Evolutionary conservation across 2,329 filamentous ascomycete genomes (phyloP), one percentile per base, ranked within the genome.

Genomic region (Diaporthe longicolla): DNA sequence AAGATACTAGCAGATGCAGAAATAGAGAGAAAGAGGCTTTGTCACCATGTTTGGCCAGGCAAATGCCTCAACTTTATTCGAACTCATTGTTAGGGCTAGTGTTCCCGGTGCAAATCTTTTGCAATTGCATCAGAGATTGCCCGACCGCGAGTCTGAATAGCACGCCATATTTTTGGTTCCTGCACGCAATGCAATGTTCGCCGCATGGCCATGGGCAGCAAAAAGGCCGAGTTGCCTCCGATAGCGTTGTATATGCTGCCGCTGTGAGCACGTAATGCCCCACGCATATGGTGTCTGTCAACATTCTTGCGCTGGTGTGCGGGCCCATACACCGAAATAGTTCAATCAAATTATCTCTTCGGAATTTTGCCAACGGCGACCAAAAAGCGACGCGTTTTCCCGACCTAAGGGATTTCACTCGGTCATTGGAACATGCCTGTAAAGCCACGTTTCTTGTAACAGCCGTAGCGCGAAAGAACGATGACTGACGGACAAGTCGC

Each of bases 191-290:
- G 58, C 37, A 45, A 45, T 10, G 24, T 29, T 43, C 43, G 19
- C 2, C 3, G 37, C 8, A 29, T 15, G 11, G 13, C 24, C 32
- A 61, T 37, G 37, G 58, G 58, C 24, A 29, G 15, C n/a, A 61
- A 45, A 45, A n/a, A 26, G 37, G 58, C 37, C 58, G 58, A 45
- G 9, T 61, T 61, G 58, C 58, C 37, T 13, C 58, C 58, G 58
- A 61, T 29, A 29, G 58, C 58, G 58, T 26, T 43, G 37, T 3
- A 21, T 45, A 29, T 61, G 58, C 58, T 45, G 35, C 58, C 37
- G 58, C 58, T 2, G 24, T 13, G 19, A 68, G 63, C 63, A 68
- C 63, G 63, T 40, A 54, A 68, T 50, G 63, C 63, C 63, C 63
- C 63, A 68, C 63, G 40, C 43, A n/a, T 68, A 68, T 68, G 63